Evolutionary conservation across 352 stramenopile genomes (phyloP).

Genomic region (Pelagophyceae sp.): DNA sequence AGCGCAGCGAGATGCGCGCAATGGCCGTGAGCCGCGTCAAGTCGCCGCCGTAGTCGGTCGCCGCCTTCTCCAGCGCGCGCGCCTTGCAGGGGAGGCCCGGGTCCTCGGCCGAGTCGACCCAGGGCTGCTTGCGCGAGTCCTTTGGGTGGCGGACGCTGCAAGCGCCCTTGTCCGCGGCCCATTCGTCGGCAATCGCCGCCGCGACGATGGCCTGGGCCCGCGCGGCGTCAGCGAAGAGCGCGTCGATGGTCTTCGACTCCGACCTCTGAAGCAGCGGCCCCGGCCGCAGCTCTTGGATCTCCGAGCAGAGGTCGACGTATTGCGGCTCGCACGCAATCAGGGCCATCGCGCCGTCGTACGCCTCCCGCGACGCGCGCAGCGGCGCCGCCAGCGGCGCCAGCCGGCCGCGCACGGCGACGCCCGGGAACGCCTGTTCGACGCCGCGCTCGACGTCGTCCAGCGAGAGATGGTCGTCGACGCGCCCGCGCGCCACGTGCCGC

Average conservation of each 20-base stretch:
- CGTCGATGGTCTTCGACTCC: too few species aligned
- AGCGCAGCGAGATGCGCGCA: background rate
- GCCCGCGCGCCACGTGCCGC: background rate
- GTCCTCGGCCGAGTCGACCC: background rate
- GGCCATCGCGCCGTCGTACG: too few species aligned
- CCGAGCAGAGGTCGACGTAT: too few species aligned
- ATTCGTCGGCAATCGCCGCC: too few species aligned
- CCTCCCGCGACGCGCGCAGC: background rate
- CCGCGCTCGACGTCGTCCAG: background rate
- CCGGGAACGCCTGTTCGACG: background rate
- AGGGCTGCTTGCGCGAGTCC: background rate
- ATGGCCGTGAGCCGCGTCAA: background rate
- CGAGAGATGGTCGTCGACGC: background rate
- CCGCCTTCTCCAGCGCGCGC: background rate
- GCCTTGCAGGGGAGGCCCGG: background rate
- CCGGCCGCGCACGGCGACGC: background rate
- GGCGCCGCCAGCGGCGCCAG: background rate
- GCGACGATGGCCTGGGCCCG: too few species aligned
- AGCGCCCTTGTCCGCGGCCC: too few species aligned
- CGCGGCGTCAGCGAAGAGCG: too few species aligned
- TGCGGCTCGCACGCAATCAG: too few species aligned
- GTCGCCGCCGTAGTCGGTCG: conserved; percentile 4
- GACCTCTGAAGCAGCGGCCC: too few species aligned
- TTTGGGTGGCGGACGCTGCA: too few species aligned
- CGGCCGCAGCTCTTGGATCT: too few species aligned